Conservation (phyloP, 306 rosid species). For the Geum urbanum region DNA sequence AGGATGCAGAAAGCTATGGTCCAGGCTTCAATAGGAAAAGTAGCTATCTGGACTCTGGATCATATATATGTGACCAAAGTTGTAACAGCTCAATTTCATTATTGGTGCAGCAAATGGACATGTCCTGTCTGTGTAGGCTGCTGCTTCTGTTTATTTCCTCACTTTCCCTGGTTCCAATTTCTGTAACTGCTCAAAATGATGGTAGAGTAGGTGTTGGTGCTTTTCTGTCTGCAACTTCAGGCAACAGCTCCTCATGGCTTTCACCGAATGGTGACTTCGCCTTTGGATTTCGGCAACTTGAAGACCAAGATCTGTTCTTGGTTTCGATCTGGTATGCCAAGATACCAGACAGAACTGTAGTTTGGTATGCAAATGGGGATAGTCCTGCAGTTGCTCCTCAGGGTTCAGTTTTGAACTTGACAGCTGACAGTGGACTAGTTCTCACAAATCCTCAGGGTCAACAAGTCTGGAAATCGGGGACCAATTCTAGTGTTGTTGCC, state of each 20-base stretch:
- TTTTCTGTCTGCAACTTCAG: slow-evolving; percentile 26
- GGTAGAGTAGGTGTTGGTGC: slow-evolving; percentile 24
- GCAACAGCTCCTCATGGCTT: slow-evolving; percentile 34
- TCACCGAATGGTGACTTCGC: slow-evolving; percentile 44
- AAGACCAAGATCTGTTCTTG: slow-evolving; percentile 20
- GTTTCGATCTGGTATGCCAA: slow-evolving; percentile 50
- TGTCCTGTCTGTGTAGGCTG: background rate
- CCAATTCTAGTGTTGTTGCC: background rate
- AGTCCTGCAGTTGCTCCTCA: slow-evolving; percentile 4
- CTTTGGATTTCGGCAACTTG: slow-evolving; percentile 40
- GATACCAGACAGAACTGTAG: slow-evolving; percentile 34
- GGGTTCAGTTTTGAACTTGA: slow-evolving; percentile 29
- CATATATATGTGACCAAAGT: background rate
- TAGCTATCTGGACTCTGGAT: background rate
- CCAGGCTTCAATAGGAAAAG: background rate
- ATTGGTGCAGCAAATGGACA: background rate
- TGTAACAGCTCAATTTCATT: background rate
- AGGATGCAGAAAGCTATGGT: background rate
- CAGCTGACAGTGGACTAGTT: slow-evolving; percentile 7
- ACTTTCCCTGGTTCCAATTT: slow-evolving; percentile 20
- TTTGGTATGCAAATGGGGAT: slow-evolving; percentile 35
- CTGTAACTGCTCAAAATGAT: slow-evolving; percentile 31
- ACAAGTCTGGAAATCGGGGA: slow-evolving; percentile 7
- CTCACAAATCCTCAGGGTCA: slow-evolving; percentile 13
- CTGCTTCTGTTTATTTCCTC: slow-evolving; percentile 9